Evolutionary conservation across 2,329 filamentous ascomycete species (phyloP), one percentile per base, ranked within the genome.

Genomic region (Fusarium anguioides): DNA sequence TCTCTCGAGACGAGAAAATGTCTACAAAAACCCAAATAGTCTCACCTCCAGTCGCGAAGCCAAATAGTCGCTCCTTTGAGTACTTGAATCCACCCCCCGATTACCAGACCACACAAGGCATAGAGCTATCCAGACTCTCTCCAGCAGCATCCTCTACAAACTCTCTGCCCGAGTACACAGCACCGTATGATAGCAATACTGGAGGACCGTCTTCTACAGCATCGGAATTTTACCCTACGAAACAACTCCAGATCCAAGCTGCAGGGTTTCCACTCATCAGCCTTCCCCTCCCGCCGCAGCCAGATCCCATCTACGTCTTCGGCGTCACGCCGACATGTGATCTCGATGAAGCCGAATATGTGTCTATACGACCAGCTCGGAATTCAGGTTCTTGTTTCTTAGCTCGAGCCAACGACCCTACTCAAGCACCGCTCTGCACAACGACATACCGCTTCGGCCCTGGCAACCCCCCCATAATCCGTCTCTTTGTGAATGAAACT

Each of bases 401-500:
- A 45, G 74, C 84, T 6, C 75, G 83, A 33, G 81, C 78, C 21
- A 76, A 80, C 33, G 78, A 80, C 15, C 66, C 70, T 7, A 49
- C 60, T 2, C 71, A 72, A n/a, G 56, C 70, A 14, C 75, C 81
- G 7, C 69, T 87, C n/a, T 83, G 81, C 64, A 78, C 74, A 2
- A 89, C 87, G 1, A 82, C 80, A 5, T 89, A 89, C 75, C 83
- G 82, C 64, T 88, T 84, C 69, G 87, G 87, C 0, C 86, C 86
- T 3, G 80, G 80, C 37, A 80, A 81, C 4, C 80, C 84, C 8
- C 87, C 87, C 5, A 74, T 80, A 40, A 75, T 90, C 23, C 61
- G 67, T 31, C 66, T 76, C 44, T 27, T 62, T 21, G 58, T 59
- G 26, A 40, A 50, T 51, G 45, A 31, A 52, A 24, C 41, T 45